Percentiles rank a stretch among this genome's conserved stretches.
These are phyloP conservation scores for Komagataella pastoris DNA, from an alignment of 805 yeast species.

Conservation along the genomic window DNA sequence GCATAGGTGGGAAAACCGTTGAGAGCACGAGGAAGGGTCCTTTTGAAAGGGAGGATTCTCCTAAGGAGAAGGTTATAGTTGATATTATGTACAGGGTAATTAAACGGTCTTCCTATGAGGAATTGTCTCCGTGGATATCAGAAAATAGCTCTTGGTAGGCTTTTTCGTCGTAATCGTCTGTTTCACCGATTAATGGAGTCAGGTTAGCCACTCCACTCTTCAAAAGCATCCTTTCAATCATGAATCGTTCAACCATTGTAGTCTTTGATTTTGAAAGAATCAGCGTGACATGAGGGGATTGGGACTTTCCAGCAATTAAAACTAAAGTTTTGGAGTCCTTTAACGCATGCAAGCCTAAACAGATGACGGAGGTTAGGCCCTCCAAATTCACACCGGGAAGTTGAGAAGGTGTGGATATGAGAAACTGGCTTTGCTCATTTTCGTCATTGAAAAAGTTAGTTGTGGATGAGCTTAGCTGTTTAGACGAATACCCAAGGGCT, in stretches of 20 bases:
- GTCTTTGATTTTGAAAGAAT: slow-evolving; percentile 1
- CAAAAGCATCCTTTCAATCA: slow-evolving; percentile 15
- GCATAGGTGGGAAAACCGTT: not conserved
- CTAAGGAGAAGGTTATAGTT: not conserved
- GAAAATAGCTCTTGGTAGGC: not conserved
- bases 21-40: not conserved
- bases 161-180: not conserved
- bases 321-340: slow-evolving; percentile 10
- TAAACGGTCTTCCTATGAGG: not conserved
- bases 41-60: not conserved
- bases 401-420: slow-evolving; percentile 11
- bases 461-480: not conserved
- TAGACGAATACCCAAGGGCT: not conserved
- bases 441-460: slow-evolving; percentile 5
- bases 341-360: slow-evolving; percentile 19
- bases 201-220: slow-evolving; percentile 2
- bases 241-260: slow-evolving; percentile 15
- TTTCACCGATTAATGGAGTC: not conserved
- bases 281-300: slow-evolving; percentile 3
- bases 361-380: slow-evolving; percentile 12
- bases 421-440: slow-evolving; percentile 9
- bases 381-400: slow-evolving; percentile 15
- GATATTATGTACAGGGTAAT: not conserved
- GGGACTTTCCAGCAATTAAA: slow-evolving; percentile 13
- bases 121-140: not conserved